These are phyloP conservation scores for Russula emetica DNA, from an alignment of 768 basidiomycete genomes.

Conservation along the genomic window DNA sequence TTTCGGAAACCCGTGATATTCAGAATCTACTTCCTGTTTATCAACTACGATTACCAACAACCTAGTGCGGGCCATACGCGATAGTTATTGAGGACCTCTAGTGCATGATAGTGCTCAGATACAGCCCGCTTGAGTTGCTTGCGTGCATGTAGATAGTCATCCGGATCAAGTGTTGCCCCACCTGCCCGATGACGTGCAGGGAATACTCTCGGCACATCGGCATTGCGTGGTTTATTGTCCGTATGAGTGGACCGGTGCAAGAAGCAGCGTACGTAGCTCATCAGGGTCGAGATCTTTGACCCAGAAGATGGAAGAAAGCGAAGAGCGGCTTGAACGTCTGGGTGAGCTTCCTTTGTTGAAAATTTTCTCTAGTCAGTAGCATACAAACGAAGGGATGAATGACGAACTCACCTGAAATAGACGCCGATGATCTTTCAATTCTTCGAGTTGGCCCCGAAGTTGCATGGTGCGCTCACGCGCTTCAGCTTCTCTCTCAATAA, in stretches of 20 bases:
- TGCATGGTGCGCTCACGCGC: constrained; percentile 44
- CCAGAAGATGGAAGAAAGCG: neutral
- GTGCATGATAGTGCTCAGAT: constrained; percentile 73
- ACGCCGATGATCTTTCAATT: constrained; percentile 23
- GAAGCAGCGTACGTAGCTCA: neutral
- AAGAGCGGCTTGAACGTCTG: neutral
- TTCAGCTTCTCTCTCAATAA: constrained; percentile 61
- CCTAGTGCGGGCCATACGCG: constrained; percentile 45
- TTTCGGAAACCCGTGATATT: constrained; percentile 91
- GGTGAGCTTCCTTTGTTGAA: constrained; percentile 14
- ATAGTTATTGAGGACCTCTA: constrained; percentile 87
- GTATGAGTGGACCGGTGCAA: neutral
- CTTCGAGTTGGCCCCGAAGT: constrained; percentile 27
- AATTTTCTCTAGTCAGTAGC: neutral
- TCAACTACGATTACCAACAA: constrained; percentile 16
- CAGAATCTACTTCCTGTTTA: constrained; percentile 49
- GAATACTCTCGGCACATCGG: constrained; percentile 8
- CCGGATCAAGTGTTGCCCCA: constrained; percentile 47
- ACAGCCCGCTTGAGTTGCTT: constrained; percentile 80
- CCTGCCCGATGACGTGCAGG: constrained; percentile 1
- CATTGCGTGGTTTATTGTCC: neutral
- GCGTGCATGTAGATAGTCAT: constrained; percentile 81
- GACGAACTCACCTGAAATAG: constrained; percentile 15
- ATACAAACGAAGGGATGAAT: neutral
- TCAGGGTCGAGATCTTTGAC: neutral